Base-by-base conservation (phyloP, 2,329 filamentous ascomycete species). In the Penicillium olsonii region DNA sequence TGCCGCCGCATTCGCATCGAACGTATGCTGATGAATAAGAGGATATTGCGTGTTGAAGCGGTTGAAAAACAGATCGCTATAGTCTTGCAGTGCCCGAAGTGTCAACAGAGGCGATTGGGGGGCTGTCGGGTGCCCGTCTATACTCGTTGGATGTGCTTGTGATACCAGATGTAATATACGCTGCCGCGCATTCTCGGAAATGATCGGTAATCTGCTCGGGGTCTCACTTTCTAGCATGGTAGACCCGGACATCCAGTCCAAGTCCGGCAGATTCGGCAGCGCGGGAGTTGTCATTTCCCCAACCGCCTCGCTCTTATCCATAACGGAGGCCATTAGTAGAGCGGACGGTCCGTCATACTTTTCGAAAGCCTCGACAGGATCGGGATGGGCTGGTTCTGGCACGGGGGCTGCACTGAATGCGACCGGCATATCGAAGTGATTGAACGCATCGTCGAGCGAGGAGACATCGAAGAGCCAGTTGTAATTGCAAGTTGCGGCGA, bases 21-120 rank as follows among this genome's bases (percentile, higher is more conserved):
- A 85, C 0, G 81, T 84, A 1, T 80, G 69, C 53, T 78, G 71
- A 51, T 85, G 82, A 8, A 85, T 75, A 1, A 85, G 68, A 0
- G 83, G 83, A 54, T 85, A 85, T 1, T 77, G 72, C 0, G 76
- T 75, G 60, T 86, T 85, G 67, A 85, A 85, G 2, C 78, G 75
- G 0, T 74, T 77, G 63, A 85, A 85, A 67, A 81, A 86, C 1
- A 85, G 67, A 51, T 84, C 79, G 33, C 76, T 75, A 59, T 83
- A 85, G 3, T 69, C 73, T 55, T 84, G 81, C 8, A 85, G 66
- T 0, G 78, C 75, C 2, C 65, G 56, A 0, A 80, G 66, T 0
- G 77, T 78, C 2, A 85, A 65, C 0, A 84, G 64, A 0, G 77
- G 76, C 29, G 84, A 75, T 6, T 79, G 73, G 15, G 72, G 63